Base-by-base conservation (phyloP, 805 yeast genomes). In the Wickerhamiella bombiphila region DNA sequence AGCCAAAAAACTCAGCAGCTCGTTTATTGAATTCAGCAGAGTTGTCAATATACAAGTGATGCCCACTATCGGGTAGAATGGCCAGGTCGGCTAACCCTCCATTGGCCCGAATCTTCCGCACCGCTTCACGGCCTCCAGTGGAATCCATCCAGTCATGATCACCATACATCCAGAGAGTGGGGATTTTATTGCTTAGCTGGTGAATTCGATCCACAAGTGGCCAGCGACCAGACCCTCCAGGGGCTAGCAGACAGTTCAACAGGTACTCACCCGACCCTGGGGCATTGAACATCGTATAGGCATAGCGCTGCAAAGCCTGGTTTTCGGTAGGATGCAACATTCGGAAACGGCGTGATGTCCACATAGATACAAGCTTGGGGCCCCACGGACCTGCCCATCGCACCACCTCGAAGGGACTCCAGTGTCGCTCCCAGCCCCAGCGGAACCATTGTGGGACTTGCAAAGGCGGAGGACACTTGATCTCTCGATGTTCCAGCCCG, bases 261-360 rank as follows among this genome's bases (percentile, higher is more conserved):
- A 88, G 76, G 55, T 88, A 88, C 59, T 88, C 98, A 5, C 97
- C 97, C 0, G 93, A 80, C 0, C 98, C 98, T 3, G 66, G 71
- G 5, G 81, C 77, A 46, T 76, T 80, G 64, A 91, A 91, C 9
- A 86, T 81, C 3, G 76, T 71, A 57, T 88, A 86, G 0, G 88
- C 64, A 55, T 91, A 91, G 46, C 66, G 64, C 52, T 91, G 97
- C 46, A 88, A 60, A 4, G 71, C 61, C 17, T 58, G 56, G 17
- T 66, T 57, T 49, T 76, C 77, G 22, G 51, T 53, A 2, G 41
- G 42, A 5, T 56, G 44, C 29, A 81, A 59, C 30, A 68, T 65
- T 17, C 83, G 70, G 54, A 91, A 88, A 36, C 97, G 59, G 38
- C 95, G 64, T 5, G 72, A 66, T 3, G 93, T 72, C 97, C 97